phyloP scores from a whole-genome alignment of 2,329 filamentous ascomycete species.

The Botryotinia narcissicola region DNA sequence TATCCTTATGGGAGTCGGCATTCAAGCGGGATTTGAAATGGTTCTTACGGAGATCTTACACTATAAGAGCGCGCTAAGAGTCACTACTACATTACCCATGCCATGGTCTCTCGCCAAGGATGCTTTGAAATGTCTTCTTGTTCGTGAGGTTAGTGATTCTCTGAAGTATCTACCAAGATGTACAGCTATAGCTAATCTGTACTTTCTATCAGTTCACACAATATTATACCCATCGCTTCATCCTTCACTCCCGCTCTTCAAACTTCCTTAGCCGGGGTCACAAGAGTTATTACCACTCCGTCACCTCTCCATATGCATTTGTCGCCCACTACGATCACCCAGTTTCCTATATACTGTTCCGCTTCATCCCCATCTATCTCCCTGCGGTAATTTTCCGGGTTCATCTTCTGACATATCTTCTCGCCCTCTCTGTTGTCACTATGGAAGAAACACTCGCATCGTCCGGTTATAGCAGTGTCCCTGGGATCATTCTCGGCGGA shows the following conservation, averaged over 20 bases:
- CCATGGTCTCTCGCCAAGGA: slow-evolving; percentile 60
- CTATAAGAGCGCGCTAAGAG: slow-evolving; percentile 53
- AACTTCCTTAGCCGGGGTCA: slow-evolving; percentile 45
- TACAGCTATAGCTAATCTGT: background rate
- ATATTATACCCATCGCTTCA: slow-evolving; percentile 71
- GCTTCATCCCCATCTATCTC: slow-evolving; percentile 63
- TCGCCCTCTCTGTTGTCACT: slow-evolving; percentile 61
- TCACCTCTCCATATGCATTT: slow-evolving; percentile 58
- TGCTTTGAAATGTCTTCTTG: slow-evolving; percentile 49
- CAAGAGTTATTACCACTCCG: slow-evolving; percentile 50
- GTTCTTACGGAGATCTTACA: slow-evolving; percentile 52
- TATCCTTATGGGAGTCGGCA: slow-evolving; percentile 48
- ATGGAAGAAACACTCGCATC: slow-evolving; percentile 65
- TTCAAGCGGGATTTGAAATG: slow-evolving; percentile 57
- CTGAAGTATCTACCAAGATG: background rate
- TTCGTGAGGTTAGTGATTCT: slow-evolving; percentile 52
- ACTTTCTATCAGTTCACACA: slow-evolving; percentile 51
- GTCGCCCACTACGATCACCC: slow-evolving; percentile 68
- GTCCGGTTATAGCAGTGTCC: slow-evolving; percentile 63
- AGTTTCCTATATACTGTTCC: slow-evolving; percentile 58
- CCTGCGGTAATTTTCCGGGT: slow-evolving; percentile 64
- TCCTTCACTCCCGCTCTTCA: slow-evolving; percentile 57
- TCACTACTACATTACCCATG: slow-evolving; percentile 59
- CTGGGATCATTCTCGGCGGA: slow-evolving; percentile 51
- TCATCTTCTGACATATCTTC: slow-evolving; percentile 69